phyloP scores from a whole-genome alignment of 2,329 filamentous ascomycete genomes.

The Chaetomium strumarium region DNA sequence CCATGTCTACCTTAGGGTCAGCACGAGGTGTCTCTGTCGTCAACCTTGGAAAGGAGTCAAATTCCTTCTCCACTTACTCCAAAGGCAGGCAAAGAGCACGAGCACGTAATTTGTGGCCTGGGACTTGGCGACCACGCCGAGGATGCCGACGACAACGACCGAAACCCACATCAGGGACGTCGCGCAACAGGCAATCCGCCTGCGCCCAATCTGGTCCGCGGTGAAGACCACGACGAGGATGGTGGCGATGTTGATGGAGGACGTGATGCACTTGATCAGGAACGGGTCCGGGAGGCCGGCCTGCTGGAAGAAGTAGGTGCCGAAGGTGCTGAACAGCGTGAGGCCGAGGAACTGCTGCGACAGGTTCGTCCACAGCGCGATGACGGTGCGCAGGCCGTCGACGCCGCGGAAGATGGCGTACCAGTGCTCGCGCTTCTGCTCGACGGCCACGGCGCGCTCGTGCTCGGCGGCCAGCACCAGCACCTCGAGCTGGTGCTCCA shows the following conservation, averaged over 20 bases:
- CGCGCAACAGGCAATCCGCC: background rate
- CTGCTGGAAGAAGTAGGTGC: background rate
- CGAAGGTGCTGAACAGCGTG: background rate
- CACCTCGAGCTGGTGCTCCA: background rate
- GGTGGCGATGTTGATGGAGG: background rate
- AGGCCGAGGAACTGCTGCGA: background rate
- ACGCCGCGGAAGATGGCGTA: background rate
- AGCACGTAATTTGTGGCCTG: background rate
- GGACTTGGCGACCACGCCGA: background rate
- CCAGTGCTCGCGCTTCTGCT: background rate
- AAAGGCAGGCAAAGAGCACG: background rate
- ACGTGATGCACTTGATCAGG: background rate
- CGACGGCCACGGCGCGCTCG: background rate
- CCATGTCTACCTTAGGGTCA: background rate
- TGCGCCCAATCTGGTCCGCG: background rate
- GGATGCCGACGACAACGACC: background rate
- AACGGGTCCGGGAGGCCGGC: background rate
- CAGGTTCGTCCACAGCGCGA: background rate
- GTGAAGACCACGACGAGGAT: background rate
- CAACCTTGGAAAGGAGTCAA: too few species aligned
- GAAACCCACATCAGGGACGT: background rate
- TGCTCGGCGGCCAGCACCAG: background rate
- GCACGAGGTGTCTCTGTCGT: background rate
- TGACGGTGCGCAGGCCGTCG: background rate
- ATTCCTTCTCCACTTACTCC: background rate